phyloP scores from a whole-genome alignment of 116 monocot species.

The Cymodocea nodosa region DNA sequence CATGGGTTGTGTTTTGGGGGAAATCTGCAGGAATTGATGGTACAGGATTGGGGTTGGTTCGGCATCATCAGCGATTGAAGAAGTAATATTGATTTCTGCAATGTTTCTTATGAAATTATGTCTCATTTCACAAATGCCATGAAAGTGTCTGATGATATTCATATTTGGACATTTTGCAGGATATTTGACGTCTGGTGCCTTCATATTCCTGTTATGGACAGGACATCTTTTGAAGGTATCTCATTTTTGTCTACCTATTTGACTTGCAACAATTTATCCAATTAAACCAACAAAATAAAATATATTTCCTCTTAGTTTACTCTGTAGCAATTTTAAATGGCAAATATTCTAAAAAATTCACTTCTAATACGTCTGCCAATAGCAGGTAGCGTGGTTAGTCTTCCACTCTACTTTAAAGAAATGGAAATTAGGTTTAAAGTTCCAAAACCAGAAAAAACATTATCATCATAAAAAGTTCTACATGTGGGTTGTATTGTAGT shows the following conservation, averaged over 20 bases:
- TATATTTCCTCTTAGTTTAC: too few relatives aligned
- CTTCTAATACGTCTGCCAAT: background rate
- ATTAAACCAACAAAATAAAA: background rate
- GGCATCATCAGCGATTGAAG: slow-evolving; percentile 59
- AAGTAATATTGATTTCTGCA: slow-evolving; percentile 18
- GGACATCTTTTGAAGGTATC: slow-evolving; percentile 67
- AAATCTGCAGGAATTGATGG: slow-evolving; percentile 63
- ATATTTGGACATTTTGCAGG: slow-evolving; percentile 18
- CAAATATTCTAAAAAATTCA: background rate
- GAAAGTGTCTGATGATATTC: background rate
- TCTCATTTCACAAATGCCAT: background rate
- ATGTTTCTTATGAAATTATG: background rate
- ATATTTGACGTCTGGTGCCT: slow-evolving; percentile 87
- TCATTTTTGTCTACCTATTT: background rate
- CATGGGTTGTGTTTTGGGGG: background rate
- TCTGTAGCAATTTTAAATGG: background rate
- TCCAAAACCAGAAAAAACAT: too few relatives aligned
- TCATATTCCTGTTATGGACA: slow-evolving; percentile 69
- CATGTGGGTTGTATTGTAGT: too few relatives aligned
- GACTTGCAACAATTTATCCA: background rate
- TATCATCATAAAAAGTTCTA: background rate
- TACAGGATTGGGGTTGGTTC: slow-evolving; percentile 55
- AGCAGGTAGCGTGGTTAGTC: too few relatives aligned
- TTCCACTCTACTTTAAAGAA: too few relatives aligned
- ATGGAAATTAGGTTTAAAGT: too few relatives aligned